Evolutionary conservation across 192 early-diverging fungal genomes (phyloP), one percentile per base, ranked within the genome.

Genomic region (Coemansia sp.): DNA sequence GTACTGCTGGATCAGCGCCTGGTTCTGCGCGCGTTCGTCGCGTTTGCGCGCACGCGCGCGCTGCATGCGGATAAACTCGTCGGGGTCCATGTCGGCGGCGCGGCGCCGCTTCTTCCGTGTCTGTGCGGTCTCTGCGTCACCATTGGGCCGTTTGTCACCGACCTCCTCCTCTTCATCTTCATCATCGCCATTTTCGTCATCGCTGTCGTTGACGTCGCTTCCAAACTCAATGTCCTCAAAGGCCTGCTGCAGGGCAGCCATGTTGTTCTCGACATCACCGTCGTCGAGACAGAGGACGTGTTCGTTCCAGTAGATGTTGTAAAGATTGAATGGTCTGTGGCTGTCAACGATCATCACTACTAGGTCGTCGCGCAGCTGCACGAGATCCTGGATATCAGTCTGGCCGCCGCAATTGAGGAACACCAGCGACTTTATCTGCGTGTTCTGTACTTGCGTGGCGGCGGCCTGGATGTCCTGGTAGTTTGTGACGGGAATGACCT

Each of bases 331-430:
- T 19, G 96, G 96, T 44, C 96, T 75, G 61, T 93, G 94, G 52
- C 88, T 92, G 59, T 98, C 96, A 44, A 95, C 77, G 3, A 98
- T 82, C 58, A 94, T 86, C 6, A 96, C 79, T 0, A 80, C 86
- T 23, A 92, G 83, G 7, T 86, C 68, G 33, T 79, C 74, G 30
- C 81, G 67, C 22, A 92, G 65, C 0, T 44, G 55, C 50, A 94
- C 71, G 25, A 76, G 72, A 31, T 92, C 87, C 15, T 79, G 72
- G 11, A 95, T 59, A 36, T 96, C 89, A 28, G 92, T 82, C 15
- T 87, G 63, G 6, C 87, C 93, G 6, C 94, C 96, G 73, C 92
- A 94, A 79, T 96, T 96, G 41, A 98, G 74, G 67, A 93, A 81
- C 45, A 94, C 70, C 23, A 94, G 84, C 0, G 87, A 84, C n/a